These are phyloP conservation scores for Yamadazyma trypodendri DNA, from an alignment of 1,139 yeast species.

Conservation along the genomic window DNA sequence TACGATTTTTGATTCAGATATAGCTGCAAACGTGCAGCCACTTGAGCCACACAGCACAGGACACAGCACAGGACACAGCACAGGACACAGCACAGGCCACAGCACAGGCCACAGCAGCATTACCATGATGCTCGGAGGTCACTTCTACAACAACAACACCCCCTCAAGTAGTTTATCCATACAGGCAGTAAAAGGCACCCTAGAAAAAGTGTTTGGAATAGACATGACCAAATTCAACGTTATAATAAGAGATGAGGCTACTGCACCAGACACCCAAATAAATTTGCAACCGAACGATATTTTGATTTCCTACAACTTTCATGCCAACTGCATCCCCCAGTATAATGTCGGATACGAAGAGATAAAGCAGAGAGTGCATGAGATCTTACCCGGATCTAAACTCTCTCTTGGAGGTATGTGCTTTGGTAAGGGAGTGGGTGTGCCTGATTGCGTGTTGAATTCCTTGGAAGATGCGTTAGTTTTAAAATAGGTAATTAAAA, in stretches of 20 bases:
- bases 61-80: too few species aligned
- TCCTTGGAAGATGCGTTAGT: constrained; percentile 56
- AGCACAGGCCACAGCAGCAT: constrained; percentile 70
- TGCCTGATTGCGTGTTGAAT: constrained; percentile 79
- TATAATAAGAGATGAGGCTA: constrained; percentile 26
- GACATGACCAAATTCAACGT: constrained; percentile 35
- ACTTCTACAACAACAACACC: constrained; percentile 32
- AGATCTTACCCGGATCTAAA: constrained; percentile 20
- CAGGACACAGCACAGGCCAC: too few species aligned
- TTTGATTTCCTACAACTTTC: constrained; percentile 35
- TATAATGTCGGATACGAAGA: constrained; percentile 70
- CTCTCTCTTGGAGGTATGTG: constrained; percentile 79
- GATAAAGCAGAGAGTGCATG: constrained; percentile 35
- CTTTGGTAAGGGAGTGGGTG: constrained; percentile 81
- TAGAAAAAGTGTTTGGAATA: constrained; percentile 51
- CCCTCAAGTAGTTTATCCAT: constrained; percentile 49
- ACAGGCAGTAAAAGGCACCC: constrained; percentile 44
- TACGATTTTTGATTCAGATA: constrained; percentile 85
- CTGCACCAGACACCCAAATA: constrained; percentile 20
- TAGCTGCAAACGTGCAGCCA: constrained; percentile 20
- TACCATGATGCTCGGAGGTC: constrained; percentile 91
- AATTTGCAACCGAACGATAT: constrained; percentile 29
- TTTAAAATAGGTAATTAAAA: not conserved
- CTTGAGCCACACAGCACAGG: too few species aligned
- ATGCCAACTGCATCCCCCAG: constrained; percentile 74